Base-by-base conservation (phyloP, 1,284 basidiomycete species). In the Sphaerobolus stellatus region DNA sequence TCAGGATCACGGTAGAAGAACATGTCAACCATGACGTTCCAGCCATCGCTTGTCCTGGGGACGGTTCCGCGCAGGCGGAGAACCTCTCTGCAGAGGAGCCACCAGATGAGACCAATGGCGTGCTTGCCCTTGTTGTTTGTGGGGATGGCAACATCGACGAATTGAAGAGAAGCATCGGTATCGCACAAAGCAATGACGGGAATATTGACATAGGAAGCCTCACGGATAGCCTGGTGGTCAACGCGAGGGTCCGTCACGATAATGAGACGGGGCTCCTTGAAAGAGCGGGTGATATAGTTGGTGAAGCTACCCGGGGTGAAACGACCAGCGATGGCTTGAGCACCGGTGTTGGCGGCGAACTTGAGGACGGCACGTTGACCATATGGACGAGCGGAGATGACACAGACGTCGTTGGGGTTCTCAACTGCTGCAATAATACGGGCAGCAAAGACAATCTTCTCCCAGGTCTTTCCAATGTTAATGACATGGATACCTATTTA, bases 1-100 rank as follows among this genome's bases (percentile, higher is more conserved):
- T 98, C 95, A 60, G 96, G 94, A 79, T 98, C 96, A 69, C 96
- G 93, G 88, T 98, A 99, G 89, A 98, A 98, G 93, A 98, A 98
- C 92, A 98, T 94, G 79, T 98, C 96, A 66, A 96, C 93, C 90
- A 99, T 98, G 72, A 97, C 90, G 71, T 88, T 90, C 94, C 96
- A 98, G 67, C 91, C 92, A 62, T 95, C 92, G 62, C 84, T 75
- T 49, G 91, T 88, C 66, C 95, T 86, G 61, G 94, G 88, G 71
- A 98, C 86, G 59, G 90, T 88, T 59, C 96, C 97, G 61, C 93
- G 88, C 69, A 99, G 82, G 70, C 96, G 89, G 73, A 99, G 90
- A 68, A 98, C 94, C 75, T 99, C 96, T 68, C 96, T 92, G 73
- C 92, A 92, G 69, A 99, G 91, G 66, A 99, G 77, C 94, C 95